These are phyloP conservation scores for Dysphania ambrosioides DNA, from an alignment of 148 eudicot genomes.

Conservation along the genomic window DNA sequence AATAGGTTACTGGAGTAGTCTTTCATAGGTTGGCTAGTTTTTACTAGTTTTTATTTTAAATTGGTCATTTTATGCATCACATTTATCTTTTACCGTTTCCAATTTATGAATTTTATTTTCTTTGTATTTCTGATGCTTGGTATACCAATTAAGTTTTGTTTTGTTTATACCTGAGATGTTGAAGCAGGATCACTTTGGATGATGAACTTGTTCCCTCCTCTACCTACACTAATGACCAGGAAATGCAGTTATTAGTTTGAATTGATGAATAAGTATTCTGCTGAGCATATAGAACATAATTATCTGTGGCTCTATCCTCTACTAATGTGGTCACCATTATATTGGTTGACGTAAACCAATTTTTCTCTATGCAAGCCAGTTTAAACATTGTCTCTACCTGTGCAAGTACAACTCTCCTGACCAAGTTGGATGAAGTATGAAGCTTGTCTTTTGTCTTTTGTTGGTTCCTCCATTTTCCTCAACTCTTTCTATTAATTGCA, in stretches of 20 bases:
- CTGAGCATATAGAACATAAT: too few species aligned
- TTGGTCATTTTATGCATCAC: too few species aligned
- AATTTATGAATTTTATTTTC: background rate
- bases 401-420: background rate
- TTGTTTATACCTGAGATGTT: background rate
- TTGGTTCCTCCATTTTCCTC: background rate
- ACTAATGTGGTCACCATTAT: background rate
- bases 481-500: conserved; percentile 20
- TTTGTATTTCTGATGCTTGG: background rate
- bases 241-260: background rate
- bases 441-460: background rate
- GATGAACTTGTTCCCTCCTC: background rate
- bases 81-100: background rate
- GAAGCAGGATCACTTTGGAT: background rate
- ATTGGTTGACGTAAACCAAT: background rate
- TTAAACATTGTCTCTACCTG: background rate
- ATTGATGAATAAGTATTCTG: too few species aligned
- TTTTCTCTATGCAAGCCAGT: too few species aligned
- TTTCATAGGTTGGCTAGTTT: background rate
- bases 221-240: background rate
- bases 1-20: background rate
- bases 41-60: too few species aligned
- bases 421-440: background rate
- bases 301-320: background rate
- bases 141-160: background rate